Percentiles rank a stretch among this genome's conserved stretches.
phyloP scores from a whole-genome alignment of 805 yeast genomes.

The Brettanomyces sp. region DNA sequence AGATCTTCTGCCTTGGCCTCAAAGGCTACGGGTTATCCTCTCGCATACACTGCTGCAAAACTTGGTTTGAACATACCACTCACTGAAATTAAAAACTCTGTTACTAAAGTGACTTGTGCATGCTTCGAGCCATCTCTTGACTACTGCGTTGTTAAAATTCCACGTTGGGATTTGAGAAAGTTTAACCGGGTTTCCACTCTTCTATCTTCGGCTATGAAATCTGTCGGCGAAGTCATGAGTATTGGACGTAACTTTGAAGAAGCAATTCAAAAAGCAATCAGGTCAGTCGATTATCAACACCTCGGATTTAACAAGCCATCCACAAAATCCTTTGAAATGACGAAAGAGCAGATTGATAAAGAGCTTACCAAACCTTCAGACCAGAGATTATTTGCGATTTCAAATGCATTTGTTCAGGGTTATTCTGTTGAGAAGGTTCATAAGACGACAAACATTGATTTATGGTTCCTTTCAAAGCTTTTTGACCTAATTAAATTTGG shows the following conservation, averaged over 20 bases:
- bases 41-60: conserved; percentile 97
- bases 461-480: conserved; percentile 91
- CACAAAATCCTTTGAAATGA: conserved; percentile 58
- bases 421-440: conserved; percentile 90
- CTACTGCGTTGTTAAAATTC: conserved; percentile 94
- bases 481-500: conserved; percentile 68
- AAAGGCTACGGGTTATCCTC: conserved; percentile 97
- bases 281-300: conserved; percentile 93
- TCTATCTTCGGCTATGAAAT: conserved; percentile 91
- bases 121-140: conserved; percentile 97
- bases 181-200: conserved; percentile 85
- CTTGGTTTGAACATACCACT: conserved; percentile 87
- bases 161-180: conserved; percentile 97
- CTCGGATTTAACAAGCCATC: conserved; percentile 79
- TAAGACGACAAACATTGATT: conserved; percentile 84
- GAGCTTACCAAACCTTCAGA: conserved; percentile 97
- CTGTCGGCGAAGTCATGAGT: conserved; percentile 98
- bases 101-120: conserved; percentile 88
- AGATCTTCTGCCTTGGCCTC: conserved; percentile 99
- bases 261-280: conserved; percentile 93
- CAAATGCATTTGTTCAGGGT: conserved; percentile 84
- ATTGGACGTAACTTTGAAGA: conserved; percentile 97
- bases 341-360: conserved; percentile 63
- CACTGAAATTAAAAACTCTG: conserved; percentile 86
- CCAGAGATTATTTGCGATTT: conserved; percentile 91